Conservation (phyloP, 441 rosid species). For the Theobroma grandiflorum region DNA sequence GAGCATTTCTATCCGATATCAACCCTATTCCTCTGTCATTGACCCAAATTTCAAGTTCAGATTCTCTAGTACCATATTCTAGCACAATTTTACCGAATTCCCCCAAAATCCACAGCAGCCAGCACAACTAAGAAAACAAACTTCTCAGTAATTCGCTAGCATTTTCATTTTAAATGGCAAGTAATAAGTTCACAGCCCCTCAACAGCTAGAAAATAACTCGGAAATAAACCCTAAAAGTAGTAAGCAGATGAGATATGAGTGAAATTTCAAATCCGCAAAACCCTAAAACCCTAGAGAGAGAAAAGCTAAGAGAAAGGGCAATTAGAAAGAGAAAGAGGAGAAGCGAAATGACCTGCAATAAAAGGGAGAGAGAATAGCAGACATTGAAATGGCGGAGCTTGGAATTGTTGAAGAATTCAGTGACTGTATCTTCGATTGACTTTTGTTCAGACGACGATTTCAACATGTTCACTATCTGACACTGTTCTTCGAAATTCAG, state of each 20-base stretch:
- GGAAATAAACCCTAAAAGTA: conserved; percentile 3
- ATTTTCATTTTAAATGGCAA: not conserved
- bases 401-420: conserved; percentile 60
- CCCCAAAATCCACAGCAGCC: not conserved
- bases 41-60: not conserved
- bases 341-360: conserved; percentile 52
- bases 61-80: conserved; percentile 2
- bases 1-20: not conserved
- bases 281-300: conserved; percentile 5
- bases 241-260: not conserved
- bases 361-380: conserved; percentile 69
- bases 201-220: not conserved
- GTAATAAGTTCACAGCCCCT: not conserved
- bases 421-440: conserved; percentile 63
- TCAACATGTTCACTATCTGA: conserved; percentile 43
- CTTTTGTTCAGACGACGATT: conserved; percentile 65
- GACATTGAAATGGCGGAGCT: conserved; percentile 58
- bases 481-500: conserved; percentile 27
- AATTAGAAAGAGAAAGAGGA: not conserved
- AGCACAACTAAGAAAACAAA: not conserved
- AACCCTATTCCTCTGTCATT: not conserved
- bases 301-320: not conserved
- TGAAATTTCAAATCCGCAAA: not conserved
- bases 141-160: not conserved
- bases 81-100: conserved; percentile 8